These are phyloP conservation scores for Trichomonas vaginalis DNA, from an alignment of 208 protist genomes.

Conservation along the genomic window DNA sequence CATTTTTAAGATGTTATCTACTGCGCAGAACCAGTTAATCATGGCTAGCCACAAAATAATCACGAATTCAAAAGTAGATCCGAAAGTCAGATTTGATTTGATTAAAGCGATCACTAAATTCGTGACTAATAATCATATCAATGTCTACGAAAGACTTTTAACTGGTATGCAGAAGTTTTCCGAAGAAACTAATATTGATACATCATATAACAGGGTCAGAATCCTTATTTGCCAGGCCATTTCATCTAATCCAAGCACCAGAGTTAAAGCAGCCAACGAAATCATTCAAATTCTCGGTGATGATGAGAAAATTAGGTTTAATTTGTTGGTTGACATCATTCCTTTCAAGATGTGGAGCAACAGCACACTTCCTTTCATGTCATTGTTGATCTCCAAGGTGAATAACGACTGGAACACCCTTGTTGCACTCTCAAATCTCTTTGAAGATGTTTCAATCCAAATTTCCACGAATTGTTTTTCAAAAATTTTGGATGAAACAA, in stretches of 20 bases:
- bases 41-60: not conserved
- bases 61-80: not conserved
- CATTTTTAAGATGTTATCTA: not conserved
- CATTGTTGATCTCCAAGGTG: not conserved
- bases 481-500: not conserved
- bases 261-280: not conserved
- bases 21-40: not conserved
- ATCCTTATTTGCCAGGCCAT: not conserved
- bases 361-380: not conserved
- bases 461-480: not conserved
- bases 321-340: not conserved
- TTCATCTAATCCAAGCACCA: not conserved
- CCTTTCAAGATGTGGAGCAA: not conserved
- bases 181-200: not conserved
- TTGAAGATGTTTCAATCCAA: not conserved
- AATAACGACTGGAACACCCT: not conserved
- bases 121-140: not conserved
- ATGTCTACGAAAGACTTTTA: not conserved
- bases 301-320: not conserved
- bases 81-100: not conserved
- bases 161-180: not conserved
- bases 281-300: not conserved
- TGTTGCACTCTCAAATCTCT: not conserved
- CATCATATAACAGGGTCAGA: not conserved
- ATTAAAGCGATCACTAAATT: not conserved